These are phyloP conservation scores for Rhododendron molle DNA, from an alignment of 148 eudicot genomes.

Conservation along the genomic window DNA sequence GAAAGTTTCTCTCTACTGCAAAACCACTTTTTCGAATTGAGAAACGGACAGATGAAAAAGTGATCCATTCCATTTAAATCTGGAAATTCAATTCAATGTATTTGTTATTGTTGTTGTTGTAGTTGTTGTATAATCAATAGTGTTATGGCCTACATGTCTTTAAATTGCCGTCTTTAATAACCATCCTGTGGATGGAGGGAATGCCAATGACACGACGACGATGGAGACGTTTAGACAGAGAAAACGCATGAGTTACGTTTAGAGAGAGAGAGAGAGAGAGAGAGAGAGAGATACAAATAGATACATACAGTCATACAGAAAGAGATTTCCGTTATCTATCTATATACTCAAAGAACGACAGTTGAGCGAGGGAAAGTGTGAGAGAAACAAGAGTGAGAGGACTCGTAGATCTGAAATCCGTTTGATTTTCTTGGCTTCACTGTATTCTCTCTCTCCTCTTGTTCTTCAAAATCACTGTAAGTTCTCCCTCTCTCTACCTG, in stretches of 20 bases:
- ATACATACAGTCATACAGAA: neutral
- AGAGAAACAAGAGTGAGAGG: neutral
- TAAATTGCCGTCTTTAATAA: neutral
- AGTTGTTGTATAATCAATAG: neutral
- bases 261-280: slow-evolving; percentile 1
- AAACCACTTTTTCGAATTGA: neutral
- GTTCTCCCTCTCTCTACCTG: neutral
- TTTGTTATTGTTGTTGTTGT: neutral
- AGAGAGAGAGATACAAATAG: neutral
- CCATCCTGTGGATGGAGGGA: slow-evolving; percentile 4
- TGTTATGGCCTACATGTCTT: neutral
- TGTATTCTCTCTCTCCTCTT: neutral
- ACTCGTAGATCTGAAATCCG: neutral
- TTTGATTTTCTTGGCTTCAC: neutral
- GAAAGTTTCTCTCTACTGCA: neutral
- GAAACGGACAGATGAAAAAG: neutral
- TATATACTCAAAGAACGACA: neutral
- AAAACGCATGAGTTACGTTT: neutral
- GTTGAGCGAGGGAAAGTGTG: neutral
- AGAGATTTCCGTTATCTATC: neutral
- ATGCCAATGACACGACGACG: neutral
- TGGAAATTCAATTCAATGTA: neutral
- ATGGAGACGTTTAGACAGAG: slow-evolving; percentile 9
- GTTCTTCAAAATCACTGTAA: neutral
- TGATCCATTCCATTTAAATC: neutral